phyloP scores from a whole-genome alignment of 2,329 filamentous ascomycete species.

The Diaporthe ilicicola region DNA sequence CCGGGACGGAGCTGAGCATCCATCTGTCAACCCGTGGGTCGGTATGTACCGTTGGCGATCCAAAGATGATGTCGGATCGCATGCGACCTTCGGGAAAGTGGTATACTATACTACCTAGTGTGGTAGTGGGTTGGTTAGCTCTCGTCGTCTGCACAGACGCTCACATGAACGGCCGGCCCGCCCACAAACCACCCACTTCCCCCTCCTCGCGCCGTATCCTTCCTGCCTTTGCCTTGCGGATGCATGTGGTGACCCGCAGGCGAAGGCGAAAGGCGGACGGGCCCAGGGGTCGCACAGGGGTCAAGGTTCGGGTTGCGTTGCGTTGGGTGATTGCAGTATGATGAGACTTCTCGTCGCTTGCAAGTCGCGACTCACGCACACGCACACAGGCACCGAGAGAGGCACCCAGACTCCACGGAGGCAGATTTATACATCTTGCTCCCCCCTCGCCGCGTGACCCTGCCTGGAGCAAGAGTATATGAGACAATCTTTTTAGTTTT shows the following conservation, averaged over 20 bases:
- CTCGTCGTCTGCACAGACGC: constrained; percentile 9
- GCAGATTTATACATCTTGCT: constrained; percentile 15
- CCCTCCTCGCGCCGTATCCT: constrained; percentile 14
- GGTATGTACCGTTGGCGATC: constrained; percentile 12
- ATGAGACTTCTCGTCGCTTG: constrained; percentile 19
- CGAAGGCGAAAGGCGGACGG: neutral
- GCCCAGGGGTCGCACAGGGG: constrained; percentile 10
- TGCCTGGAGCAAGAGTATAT: constrained; percentile 1
- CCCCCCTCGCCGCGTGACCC: constrained; percentile 14
- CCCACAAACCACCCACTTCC: neutral
- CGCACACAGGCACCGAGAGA: neutral
- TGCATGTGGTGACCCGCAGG: neutral
- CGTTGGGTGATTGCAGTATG: neutral
- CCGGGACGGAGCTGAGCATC: constrained; percentile 18
- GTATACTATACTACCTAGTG: too few species aligned
- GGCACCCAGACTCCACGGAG: constrained; percentile 3
- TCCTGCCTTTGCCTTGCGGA: neutral
- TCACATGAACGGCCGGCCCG: constrained; percentile 17
- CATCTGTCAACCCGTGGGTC: constrained; percentile 2
- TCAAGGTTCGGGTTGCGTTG: constrained; percentile 1
- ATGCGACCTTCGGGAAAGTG: neutral
- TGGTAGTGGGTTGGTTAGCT: neutral
- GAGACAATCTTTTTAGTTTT: constrained; percentile 8
- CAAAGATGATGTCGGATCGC: neutral
- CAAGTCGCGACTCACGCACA: constrained; percentile 14